phyloP scores from a whole-genome alignment of 164 flowering plant species.

The Hamamelis virginiana region DNA sequence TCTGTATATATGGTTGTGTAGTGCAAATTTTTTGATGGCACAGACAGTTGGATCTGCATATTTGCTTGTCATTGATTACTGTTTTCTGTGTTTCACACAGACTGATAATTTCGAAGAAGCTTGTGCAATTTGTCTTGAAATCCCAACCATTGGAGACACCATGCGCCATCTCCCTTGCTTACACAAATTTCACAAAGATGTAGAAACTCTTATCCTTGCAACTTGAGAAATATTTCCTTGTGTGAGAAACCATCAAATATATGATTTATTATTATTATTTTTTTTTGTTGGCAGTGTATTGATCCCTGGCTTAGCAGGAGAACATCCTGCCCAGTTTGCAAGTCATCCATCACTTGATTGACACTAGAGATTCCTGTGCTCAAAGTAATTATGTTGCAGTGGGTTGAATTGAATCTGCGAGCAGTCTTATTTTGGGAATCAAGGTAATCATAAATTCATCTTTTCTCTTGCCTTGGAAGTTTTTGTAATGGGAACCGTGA shows the following conservation, averaged over 20 bases:
- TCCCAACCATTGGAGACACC: slow-evolving; percentile 70
- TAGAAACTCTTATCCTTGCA: slow-evolving; percentile 20
- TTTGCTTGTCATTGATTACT: neutral
- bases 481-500: slow-evolving; percentile 1
- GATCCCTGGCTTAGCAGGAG: slow-evolving; percentile 87
- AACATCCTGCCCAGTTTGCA: slow-evolving; percentile 90
- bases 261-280: neutral
- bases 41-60: neutral
- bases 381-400: neutral
- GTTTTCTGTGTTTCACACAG: slow-evolving; percentile 32
- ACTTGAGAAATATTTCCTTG: neutral
- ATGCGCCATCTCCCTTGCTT: slow-evolving; percentile 94
- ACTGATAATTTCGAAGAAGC: slow-evolving; percentile 58
- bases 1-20: neutral
- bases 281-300: slow-evolving; percentile 71
- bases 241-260: neutral
- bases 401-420: neutral
- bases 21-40: neutral
- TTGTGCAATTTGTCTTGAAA: slow-evolving; percentile 89
- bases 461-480: neutral
- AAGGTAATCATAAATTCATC: neutral
- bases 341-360: slow-evolving; percentile 63
- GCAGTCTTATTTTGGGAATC: neutral
- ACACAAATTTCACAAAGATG: slow-evolving; percentile 98
- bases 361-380: neutral